Percentiles rank a stretch among this genome's conserved stretches.
These are phyloP conservation scores for Exobasidium rhododendri DNA, from an alignment of 1,284 basidiomycete genomes.

Conservation along the genomic window DNA sequence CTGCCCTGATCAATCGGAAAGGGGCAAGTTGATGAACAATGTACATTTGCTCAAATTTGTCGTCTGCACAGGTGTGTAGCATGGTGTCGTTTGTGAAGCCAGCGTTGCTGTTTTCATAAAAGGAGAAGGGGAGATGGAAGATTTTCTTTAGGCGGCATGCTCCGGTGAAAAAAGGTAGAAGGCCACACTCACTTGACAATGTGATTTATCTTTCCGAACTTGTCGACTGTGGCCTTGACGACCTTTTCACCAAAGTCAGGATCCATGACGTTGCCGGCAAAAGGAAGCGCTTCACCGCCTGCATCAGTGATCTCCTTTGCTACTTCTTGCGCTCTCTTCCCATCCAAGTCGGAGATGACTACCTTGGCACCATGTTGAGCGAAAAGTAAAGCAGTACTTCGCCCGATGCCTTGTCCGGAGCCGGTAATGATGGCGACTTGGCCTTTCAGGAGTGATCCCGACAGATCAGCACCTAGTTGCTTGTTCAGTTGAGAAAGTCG, in stretches of 20 bases:
- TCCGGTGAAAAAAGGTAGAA: no score
- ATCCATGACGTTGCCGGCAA: constrained; percentile 46
- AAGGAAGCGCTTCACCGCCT: constrained; percentile 65
- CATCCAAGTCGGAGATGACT: constrained; percentile 69
- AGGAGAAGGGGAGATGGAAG: no score
- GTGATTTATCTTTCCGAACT: constrained; percentile 44
- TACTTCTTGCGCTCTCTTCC: constrained; percentile 29
- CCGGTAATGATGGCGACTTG: constrained; percentile 83
- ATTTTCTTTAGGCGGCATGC: no score
- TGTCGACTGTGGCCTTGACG: constrained; percentile 68
- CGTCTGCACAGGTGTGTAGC: constrained; percentile 80
- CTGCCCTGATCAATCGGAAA: constrained; percentile 76
- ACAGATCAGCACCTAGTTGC: constrained; percentile 9
- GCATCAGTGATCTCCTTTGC: constrained; percentile 62
- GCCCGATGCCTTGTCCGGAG: constrained; percentile 52
- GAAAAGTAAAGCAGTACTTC: constrained; percentile 68
- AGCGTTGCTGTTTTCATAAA: constrained; percentile 71
- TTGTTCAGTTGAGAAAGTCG: constrained; percentile 9
- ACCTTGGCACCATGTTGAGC: constrained; percentile 81
- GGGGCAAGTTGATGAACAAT: constrained; percentile 56
- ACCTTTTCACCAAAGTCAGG: constrained; percentile 73
- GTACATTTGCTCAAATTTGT: constrained; percentile 71
- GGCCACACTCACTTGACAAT: constrained; percentile 61
- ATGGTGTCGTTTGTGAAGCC: constrained; percentile 78
- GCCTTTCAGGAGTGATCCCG: constrained; percentile 57